Evolutionary conservation across 495 filamentous ascomycete species (phyloP).

Genomic region (Aspergillus sclerotiicarbonarius): DNA sequence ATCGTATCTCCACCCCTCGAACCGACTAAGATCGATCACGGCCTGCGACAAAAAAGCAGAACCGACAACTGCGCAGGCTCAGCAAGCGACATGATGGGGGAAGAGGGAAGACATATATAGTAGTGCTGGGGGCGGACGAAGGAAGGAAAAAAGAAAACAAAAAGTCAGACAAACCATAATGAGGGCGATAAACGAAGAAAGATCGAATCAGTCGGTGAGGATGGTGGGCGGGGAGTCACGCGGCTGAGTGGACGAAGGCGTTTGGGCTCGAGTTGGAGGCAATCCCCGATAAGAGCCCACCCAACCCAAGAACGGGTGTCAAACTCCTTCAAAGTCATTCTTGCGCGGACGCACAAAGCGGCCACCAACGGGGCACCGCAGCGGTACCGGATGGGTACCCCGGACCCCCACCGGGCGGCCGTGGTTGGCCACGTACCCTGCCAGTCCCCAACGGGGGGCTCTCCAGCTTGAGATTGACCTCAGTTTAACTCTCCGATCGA

Average conservation of each 20-base stretch:
- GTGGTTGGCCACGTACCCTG: not conserved
- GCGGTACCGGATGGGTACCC: not conserved
- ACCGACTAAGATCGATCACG: not conserved
- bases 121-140: not conserved
- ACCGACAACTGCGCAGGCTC: not conserved
- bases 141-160: not conserved
- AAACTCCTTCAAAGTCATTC: not conserved
- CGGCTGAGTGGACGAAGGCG: not conserved
- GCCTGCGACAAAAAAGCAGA: conserved; percentile 3
- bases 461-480: not conserved
- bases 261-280: not conserved
- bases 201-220: not conserved
- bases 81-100: not conserved
- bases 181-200: not conserved
- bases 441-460: not conserved
- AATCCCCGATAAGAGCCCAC: not conserved
- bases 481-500: not conserved
- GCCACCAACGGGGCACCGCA: not conserved
- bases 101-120: conserved; percentile 1
- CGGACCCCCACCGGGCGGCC: not conserved
- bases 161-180: not conserved
- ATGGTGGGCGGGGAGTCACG: not conserved
- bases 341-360: not conserved
- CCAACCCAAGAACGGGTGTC: not conserved
- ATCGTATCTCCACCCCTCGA: not conserved